phyloP scores from a whole-genome alignment of 2,329 filamentous ascomycete species.

The Lasiodiplodia sp. region DNA sequence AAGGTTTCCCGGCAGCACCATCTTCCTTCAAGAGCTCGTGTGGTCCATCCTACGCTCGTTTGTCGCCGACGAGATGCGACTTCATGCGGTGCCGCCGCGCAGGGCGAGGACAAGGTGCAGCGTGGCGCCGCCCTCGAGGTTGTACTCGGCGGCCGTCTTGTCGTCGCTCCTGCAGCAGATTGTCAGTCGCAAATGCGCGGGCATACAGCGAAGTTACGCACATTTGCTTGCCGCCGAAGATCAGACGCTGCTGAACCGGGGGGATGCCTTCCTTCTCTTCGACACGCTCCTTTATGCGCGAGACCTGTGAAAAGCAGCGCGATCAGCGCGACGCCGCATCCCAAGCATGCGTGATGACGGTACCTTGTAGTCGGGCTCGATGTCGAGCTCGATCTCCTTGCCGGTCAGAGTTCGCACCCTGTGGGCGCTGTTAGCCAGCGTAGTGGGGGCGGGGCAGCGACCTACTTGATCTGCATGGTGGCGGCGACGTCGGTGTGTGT shows the following conservation, averaged over 20 bases:
- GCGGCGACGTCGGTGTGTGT: neutral
- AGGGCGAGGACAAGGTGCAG: slow-evolving; percentile 95
- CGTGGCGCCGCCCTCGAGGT: slow-evolving; percentile 88
- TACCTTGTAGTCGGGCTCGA: slow-evolving; percentile 93
- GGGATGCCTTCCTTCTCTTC: slow-evolving; percentile 99
- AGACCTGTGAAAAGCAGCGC: slow-evolving; percentile 65
- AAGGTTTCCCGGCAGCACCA: neutral
- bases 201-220: slow-evolving; percentile 49
- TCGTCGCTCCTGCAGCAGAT: slow-evolving; percentile 80
- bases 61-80: neutral
- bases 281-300: slow-evolving; percentile 97
- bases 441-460: slow-evolving; percentile 24
- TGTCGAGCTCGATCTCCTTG: slow-evolving; percentile 98
- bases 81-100: slow-evolving; percentile 68
- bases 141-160: slow-evolving; percentile 89
- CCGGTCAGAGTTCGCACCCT: slow-evolving; percentile 98
- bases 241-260: slow-evolving; percentile 93
- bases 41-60: neutral
- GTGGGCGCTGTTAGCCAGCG: slow-evolving; percentile 26
- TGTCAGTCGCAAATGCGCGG: slow-evolving; percentile 24
- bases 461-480: slow-evolving; percentile 44
- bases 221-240: slow-evolving; percentile 99
- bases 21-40: neutral
- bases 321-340: slow-evolving; percentile 1
- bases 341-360: neutral